Percentiles rank a stretch among this genome's conserved stretches.
phyloP scores from a whole-genome alignment of 257 asterid species.

The Gentiana straminea region DNA sequence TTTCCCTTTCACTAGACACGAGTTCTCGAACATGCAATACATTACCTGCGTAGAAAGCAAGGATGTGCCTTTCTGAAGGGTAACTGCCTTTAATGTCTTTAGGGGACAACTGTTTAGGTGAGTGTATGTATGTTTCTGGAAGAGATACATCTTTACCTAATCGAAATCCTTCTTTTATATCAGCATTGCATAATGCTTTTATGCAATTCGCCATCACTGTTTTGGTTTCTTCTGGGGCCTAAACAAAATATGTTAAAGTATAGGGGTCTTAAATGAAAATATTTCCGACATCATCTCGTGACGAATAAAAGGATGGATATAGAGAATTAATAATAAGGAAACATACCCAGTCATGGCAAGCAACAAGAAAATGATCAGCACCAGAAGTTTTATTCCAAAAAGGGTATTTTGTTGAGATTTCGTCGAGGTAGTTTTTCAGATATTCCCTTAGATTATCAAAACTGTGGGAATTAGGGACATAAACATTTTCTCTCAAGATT shows the following conservation, averaged over 20 bases:
- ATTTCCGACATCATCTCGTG: neutral
- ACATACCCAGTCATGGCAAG: conserved; percentile 85
- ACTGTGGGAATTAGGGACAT: conserved; percentile 54
- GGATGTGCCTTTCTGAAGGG: conserved; percentile 40
- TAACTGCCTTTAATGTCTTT: conserved; percentile 39
- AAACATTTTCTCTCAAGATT: conserved; percentile 31
- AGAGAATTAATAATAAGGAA: neutral
- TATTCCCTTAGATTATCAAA: conserved; percentile 34
- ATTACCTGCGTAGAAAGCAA: conserved; percentile 34
- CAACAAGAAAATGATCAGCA: conserved; percentile 71
- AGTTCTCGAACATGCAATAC: no score
- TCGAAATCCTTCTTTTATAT: conserved; percentile 41
- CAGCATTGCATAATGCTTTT: conserved; percentile 64
- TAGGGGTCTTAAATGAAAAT: no score
- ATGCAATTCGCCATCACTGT: conserved; percentile 51
- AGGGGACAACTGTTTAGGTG: conserved; percentile 20
- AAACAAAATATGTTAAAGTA: conserved; percentile 2
- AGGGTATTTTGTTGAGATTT: conserved; percentile 34
- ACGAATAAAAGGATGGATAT: neutral
- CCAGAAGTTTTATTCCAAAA: conserved; percentile 64
- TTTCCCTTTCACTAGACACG: no score
- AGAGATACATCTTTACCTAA: conserved; percentile 58
- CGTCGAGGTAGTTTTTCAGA: conserved; percentile 37
- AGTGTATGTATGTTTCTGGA: conserved; percentile 43
- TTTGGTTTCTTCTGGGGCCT: conserved; percentile 77